phyloP scores from a whole-genome alignment of 2,329 filamentous ascomycete genomes.

The Pseudocercospora eumusae region DNA sequence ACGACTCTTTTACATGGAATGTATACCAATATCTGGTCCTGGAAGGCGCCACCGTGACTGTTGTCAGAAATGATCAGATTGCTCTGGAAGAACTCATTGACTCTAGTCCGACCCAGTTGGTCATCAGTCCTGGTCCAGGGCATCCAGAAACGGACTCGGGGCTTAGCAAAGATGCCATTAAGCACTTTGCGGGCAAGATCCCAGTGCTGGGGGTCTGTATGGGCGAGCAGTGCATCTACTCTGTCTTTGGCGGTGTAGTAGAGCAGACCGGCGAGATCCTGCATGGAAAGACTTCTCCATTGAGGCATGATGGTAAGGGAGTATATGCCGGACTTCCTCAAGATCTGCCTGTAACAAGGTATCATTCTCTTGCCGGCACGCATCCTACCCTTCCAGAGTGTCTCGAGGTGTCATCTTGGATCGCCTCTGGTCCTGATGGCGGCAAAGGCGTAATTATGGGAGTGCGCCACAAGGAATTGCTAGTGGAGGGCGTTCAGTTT shows the following conservation, averaged over 20 bases:
- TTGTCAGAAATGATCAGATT: constrained; percentile 90
- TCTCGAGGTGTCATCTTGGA: constrained; percentile 89
- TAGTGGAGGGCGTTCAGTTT: constrained; percentile 96
- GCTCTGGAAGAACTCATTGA: constrained; percentile 79
- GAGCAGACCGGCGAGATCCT: constrained; percentile 93
- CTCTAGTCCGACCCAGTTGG: constrained; percentile 86
- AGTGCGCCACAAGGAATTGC: constrained; percentile 85
- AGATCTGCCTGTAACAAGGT: constrained; percentile 83
- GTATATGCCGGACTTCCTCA: constrained; percentile 81
- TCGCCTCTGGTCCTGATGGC: constrained; percentile 70
- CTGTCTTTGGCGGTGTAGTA: constrained; percentile 87
- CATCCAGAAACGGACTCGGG: constrained; percentile 91
- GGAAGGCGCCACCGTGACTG: constrained; percentile 88
- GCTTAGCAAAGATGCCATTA: constrained; percentile 87
- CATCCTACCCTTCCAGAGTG: constrained; percentile 81
- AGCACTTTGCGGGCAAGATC: constrained; percentile 89
- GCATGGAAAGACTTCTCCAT: constrained; percentile 91
- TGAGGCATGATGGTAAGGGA: constrained; percentile 88
- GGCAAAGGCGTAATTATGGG: constrained; percentile 92
- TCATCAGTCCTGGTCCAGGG: constrained; percentile 91
- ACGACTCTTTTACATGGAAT: constrained; percentile 99
- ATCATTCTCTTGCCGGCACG: constrained; percentile 93
- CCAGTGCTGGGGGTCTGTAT: constrained; percentile 98
- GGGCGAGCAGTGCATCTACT: constrained; percentile 98
- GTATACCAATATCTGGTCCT: constrained; percentile 97